Evolutionary conservation across 306 rosid genomes (phyloP).

Genomic region (Castanopsis chinensis): DNA sequence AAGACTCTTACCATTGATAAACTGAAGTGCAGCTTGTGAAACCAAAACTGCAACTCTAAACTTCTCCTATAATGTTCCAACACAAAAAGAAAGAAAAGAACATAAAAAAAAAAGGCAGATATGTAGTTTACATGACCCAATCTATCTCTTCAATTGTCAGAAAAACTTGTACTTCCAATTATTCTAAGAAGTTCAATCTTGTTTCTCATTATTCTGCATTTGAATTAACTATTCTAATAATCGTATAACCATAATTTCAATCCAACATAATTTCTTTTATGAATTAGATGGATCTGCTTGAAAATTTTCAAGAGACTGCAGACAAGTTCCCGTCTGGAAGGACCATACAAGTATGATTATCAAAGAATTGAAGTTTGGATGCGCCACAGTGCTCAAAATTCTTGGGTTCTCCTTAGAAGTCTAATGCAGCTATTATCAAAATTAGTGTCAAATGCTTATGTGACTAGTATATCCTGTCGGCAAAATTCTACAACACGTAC

Average conservation of each 20-base stretch:
- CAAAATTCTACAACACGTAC: not conserved
- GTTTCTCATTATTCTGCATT: not conserved
- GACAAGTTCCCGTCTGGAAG: not conserved
- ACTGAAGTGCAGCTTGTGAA: constrained; percentile 99
- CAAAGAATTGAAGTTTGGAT: not conserved
- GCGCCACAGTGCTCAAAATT: not conserved
- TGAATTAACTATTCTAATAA: not conserved
- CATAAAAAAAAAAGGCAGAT: not conserved
- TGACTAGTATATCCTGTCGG: not conserved
- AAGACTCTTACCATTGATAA: constrained; percentile 71
- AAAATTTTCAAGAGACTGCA: not conserved
- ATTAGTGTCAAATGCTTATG: not conserved
- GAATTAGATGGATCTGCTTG: not conserved
- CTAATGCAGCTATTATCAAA: not conserved
- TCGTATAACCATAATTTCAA: not conserved
- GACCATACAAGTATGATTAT: not conserved
- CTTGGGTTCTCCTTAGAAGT: not conserved
- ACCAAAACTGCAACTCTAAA: constrained; percentile 98
- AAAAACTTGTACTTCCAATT: not conserved
- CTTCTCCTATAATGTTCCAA: constrained; percentile 69
- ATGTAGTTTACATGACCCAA: not conserved
- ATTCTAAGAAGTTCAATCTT: not conserved
- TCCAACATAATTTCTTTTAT: not conserved
- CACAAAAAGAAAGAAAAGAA: not conserved
- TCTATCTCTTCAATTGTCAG: not conserved